Conservation (phyloP, 1,139 yeast genomes). For the Arxiozyma bovina region DNA sequence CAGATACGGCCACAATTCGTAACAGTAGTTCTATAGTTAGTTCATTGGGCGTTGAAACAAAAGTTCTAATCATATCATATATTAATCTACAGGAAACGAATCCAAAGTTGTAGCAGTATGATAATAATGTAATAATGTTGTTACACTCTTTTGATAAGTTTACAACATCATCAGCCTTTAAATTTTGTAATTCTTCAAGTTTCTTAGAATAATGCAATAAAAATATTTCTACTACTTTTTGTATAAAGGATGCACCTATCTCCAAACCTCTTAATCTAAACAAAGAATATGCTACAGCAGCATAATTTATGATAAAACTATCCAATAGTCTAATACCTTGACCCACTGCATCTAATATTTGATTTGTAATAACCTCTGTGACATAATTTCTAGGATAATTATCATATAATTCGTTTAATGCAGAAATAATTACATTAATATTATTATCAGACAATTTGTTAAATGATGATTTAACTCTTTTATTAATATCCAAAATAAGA, state of each 20-base stretch:
- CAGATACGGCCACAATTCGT: slow-evolving; percentile 64
- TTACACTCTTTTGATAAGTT: slow-evolving; percentile 45
- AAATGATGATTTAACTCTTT: slow-evolving; percentile 66
- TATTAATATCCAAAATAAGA: slow-evolving; percentile 43
- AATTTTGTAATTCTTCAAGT: slow-evolving; percentile 7
- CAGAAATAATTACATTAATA: slow-evolving; percentile 57
- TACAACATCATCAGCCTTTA: slow-evolving; percentile 23
- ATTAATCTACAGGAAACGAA: slow-evolving; percentile 63
- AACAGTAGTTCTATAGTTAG: slow-evolving; percentile 68
- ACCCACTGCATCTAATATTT: slow-evolving; percentile 59
- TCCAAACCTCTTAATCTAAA: slow-evolving; percentile 78
- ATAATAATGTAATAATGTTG: slow-evolving; percentile 64
- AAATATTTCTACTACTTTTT: slow-evolving; percentile 59
- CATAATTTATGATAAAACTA: slow-evolving; percentile 69
- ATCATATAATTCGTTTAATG: slow-evolving; percentile 54
- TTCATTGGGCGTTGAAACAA: slow-evolving; percentile 56
- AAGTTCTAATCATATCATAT: slow-evolving; percentile 60
- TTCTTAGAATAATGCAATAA: slow-evolving; percentile 36
- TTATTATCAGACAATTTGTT: slow-evolving; percentile 86
- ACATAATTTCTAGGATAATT: slow-evolving; percentile 69
- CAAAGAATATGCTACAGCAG: slow-evolving; percentile 66
- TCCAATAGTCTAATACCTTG: slow-evolving; percentile 63
- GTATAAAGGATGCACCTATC: slow-evolving; percentile 83
- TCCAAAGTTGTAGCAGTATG: slow-evolving; percentile 71
- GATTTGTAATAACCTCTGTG: slow-evolving; percentile 55